These are phyloP conservation scores for Lipomyces sp. DNA, from an alignment of 805 yeast species.

Conservation along the genomic window DNA sequence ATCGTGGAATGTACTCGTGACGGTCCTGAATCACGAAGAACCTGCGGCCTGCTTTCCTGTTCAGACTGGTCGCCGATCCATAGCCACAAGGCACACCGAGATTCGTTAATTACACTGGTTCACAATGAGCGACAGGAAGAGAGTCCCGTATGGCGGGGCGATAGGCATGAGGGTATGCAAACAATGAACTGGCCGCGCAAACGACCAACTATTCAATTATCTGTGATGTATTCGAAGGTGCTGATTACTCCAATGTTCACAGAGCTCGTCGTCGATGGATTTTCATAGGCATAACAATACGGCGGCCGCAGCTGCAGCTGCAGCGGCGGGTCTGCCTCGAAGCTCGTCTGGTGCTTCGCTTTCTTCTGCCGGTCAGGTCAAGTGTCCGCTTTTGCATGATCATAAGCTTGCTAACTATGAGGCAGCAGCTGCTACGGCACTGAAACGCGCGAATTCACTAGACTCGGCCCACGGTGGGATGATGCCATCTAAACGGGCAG, in stretches of 20 bases:
- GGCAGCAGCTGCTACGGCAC: conserved; percentile 35
- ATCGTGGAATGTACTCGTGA: not conserved
- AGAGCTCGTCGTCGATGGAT: conserved; percentile 32
- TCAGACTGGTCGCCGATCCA: not conserved
- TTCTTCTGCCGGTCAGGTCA: conserved; percentile 33
- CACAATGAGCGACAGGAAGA: not conserved
- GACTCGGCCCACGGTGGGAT: conserved; percentile 15
- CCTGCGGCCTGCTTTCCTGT: not conserved
- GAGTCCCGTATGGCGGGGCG: conserved; percentile 23
- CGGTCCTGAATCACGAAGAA: not conserved
- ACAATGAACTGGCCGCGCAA: not conserved
- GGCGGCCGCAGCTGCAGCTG: conserved; percentile 17
- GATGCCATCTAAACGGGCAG: conserved; percentile 21
- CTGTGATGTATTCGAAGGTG: not conserved
- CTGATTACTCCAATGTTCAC: not conserved
- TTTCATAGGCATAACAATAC: conserved; percentile 15
- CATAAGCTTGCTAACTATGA: not conserved
- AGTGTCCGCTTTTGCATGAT: not conserved
- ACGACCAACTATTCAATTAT: too few species aligned
- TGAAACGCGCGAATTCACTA: conserved; percentile 19
- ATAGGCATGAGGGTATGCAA: conserved; percentile 22
- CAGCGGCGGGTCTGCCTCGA: conserved; percentile 27
- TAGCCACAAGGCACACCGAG: not conserved
- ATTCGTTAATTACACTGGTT: not conserved
- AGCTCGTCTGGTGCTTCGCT: conserved; percentile 25